These are phyloP conservation scores for Quaeritorhiza haematococci DNA, from an alignment of 371 early-diverging fungal species.

Conservation along the genomic window DNA sequence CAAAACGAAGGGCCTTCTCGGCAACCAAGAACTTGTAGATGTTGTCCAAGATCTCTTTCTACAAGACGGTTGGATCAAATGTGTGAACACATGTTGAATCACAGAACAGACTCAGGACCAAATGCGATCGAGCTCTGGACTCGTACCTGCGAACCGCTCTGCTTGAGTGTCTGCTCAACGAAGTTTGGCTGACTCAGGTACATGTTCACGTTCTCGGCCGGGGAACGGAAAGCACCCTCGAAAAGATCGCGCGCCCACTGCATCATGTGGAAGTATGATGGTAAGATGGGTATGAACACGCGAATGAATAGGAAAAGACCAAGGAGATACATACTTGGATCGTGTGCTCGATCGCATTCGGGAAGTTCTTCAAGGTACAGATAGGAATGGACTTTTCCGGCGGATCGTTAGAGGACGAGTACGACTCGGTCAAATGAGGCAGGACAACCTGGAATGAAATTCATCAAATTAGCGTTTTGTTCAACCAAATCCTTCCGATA, in stretches of 20 bases:
- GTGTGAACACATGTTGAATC: slow-evolving; percentile 1
- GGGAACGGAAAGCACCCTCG: slow-evolving; percentile 89
- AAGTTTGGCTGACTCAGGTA: slow-evolving; percentile 80
- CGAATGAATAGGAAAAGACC: neutral
- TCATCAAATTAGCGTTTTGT: neutral
- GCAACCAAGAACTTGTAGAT: slow-evolving; percentile 68
- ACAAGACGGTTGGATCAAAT: slow-evolving; percentile 10
- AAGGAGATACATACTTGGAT: slow-evolving; percentile 68
- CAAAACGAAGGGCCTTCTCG: slow-evolving; percentile 72
- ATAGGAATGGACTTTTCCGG: slow-evolving; percentile 98
- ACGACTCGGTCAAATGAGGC: slow-evolving; percentile 96
- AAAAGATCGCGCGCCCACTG: slow-evolving; percentile 97
- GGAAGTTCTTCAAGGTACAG: slow-evolving; percentile 99
- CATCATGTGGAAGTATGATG: too few species aligned
- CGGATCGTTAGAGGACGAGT: slow-evolving; percentile 97
- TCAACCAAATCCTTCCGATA: neutral
- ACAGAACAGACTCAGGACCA: neutral
- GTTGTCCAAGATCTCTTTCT: slow-evolving; percentile 68
- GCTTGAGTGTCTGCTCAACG: slow-evolving; percentile 72
- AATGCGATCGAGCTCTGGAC: neutral
- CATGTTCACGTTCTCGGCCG: slow-evolving; percentile 88
- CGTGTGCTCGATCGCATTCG: slow-evolving; percentile 99
- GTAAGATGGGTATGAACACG: too few species aligned
- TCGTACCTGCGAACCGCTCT: slow-evolving; percentile 59
- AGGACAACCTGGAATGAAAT: slow-evolving; percentile 62